Evolutionary conservation across 306 rosid species (phyloP), one percentile per base, ranked within the genome.

Genomic region (Argentina anserina): DNA sequence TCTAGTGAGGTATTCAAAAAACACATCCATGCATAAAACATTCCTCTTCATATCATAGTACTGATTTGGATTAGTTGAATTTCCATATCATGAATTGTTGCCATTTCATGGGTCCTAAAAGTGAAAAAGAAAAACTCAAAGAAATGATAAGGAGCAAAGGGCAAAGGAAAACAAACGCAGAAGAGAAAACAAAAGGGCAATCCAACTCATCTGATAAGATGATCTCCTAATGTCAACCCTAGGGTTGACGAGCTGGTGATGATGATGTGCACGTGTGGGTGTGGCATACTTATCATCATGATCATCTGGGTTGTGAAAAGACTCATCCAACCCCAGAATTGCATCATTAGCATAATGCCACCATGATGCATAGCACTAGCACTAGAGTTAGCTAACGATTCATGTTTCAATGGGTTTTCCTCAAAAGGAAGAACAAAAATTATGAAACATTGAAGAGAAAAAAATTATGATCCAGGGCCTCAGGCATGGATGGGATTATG

Each of bases 221-320:
- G 33, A 58, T 65, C 67, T 0, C 76, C 10, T 73, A 82, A 82
- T 80, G 92, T 84, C 88, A 84, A 82, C 36, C 36, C n/a, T 81
- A 75, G 84, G 80, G 95, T 92, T 92, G 98, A 92, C 92, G 88
- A 86, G 87, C 85, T 42, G 3, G 1, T 56, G 64, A 29, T 79
- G 86, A 84, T 88, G 92, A 81, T 83, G 84, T 75, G 93, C 98
- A 92, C 98, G 97, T 88, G 98, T n/a, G n/a, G n/a, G n/a, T n/a
- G n/a, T 87, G 96, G 56, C 92, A 80, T 45, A 50, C 87, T 88
- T 77, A 82, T 81, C 86, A 81, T 86, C 79, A 76, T 79, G 75
- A 85, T 83, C 83, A 72, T 65, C 84, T 80, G 87, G 83, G 84
- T 80, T 28, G 36, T 1, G 52, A 69, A 21, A 59, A 40, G 29